phyloP scores from a whole-genome alignment of 2,329 filamentous ascomycete species.

The Exophiala bonariae region DNA sequence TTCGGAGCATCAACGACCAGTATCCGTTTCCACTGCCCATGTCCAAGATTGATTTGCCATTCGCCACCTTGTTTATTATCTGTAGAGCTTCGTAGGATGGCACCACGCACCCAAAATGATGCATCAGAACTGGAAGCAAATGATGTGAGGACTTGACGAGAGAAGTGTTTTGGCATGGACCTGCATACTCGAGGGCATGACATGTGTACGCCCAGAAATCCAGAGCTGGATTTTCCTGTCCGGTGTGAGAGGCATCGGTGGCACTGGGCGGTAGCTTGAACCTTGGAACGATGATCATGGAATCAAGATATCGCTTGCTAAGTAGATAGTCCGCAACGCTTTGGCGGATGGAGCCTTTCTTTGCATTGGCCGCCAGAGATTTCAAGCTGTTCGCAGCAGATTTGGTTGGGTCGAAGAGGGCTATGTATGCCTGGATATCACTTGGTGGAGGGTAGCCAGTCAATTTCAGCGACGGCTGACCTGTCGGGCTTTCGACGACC shows the following conservation, averaged over 20 bases:
- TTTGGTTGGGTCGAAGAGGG: conserved; percentile 64
- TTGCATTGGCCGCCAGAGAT: conserved; percentile 65
- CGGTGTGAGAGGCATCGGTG: conserved; percentile 43
- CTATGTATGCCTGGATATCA: conserved; percentile 67
- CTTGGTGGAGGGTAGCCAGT: conserved; percentile 49
- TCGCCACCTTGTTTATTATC: conserved; percentile 58
- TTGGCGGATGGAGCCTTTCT: conserved; percentile 61
- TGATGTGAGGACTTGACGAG: conserved; percentile 62
- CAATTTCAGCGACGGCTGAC: conserved; percentile 25
- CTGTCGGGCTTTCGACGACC: background rate
- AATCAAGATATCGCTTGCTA: conserved; percentile 51
- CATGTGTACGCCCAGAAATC: conserved; percentile 68
- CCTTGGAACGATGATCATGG: conserved; percentile 31
- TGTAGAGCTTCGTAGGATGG: conserved; percentile 67
- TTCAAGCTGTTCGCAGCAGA: conserved; percentile 63
- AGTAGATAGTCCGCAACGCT: conserved; percentile 58
- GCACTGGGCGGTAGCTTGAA: conserved; percentile 42
- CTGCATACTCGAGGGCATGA: conserved; percentile 64
- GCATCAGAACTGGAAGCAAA: conserved; percentile 71
- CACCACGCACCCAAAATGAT: conserved; percentile 74
- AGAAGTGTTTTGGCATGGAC: conserved; percentile 54
- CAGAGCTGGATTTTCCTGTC: conserved; percentile 64
- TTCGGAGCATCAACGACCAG: conserved; percentile 70
- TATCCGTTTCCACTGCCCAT: conserved; percentile 73
- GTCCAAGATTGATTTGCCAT: conserved; percentile 56